phyloP scores from a whole-genome alignment of 306 rosid species.

The Vachellia pachyceras region DNA sequence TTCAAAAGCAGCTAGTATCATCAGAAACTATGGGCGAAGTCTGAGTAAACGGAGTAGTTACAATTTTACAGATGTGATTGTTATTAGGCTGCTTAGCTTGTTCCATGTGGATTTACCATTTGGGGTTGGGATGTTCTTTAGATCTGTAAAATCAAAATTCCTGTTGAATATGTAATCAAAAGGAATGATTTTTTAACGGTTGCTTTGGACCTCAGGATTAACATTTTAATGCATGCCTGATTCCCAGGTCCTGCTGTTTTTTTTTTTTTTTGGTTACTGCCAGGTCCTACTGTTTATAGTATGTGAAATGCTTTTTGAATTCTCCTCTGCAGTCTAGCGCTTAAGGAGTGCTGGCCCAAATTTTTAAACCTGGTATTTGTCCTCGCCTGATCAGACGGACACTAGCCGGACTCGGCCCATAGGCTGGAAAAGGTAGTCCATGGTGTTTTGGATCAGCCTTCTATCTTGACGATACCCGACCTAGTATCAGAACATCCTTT shows the following conservation, averaged over 20 bases:
- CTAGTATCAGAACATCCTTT: not conserved
- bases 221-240: not conserved
- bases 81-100: constrained; percentile 31
- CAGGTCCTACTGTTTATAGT: not conserved
- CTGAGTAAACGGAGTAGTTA: not conserved
- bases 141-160: constrained; percentile 20
- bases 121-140: constrained; percentile 26
- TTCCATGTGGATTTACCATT: constrained; percentile 24
- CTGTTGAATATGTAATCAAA: constrained; percentile 14
- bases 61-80: constrained; percentile 27
- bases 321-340: not conserved
- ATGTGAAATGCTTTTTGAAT: not conserved
- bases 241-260: not conserved
- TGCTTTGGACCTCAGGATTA: not conserved
- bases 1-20: constrained; percentile 36
- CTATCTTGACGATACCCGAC: too few species aligned
- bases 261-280: too few species aligned
- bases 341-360: not conserved
- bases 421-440: not conserved
- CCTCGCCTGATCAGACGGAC: not conserved
- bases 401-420: not conserved
- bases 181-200: not conserved
- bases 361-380: not conserved
- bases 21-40: constrained; percentile 36
- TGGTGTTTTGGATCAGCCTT: too few species aligned